Base-by-base conservation (phyloP, 1,139 yeast genomes). In the Maudiozyma humilis region DNA sequence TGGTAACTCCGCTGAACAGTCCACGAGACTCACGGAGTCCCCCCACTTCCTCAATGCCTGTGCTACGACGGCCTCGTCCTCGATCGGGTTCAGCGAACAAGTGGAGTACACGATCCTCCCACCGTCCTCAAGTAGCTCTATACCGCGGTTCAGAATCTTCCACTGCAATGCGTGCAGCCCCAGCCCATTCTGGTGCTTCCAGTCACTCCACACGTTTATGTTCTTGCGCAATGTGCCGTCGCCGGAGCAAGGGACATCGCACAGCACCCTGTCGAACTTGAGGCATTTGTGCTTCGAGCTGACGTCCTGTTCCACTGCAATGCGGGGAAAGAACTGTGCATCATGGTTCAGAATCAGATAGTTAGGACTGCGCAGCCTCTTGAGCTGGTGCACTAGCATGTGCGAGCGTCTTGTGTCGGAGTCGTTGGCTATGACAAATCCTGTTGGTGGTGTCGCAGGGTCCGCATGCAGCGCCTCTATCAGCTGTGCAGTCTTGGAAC, bases 181-280 rank as follows among this genome's bases (percentile, higher is more conserved):
- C 47, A 88, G 68, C 14, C 85, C 96, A 61, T 86, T 86, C 47
- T 94, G 95, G 36, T 83, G 76, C 36, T 79, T 76, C 86, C 96
- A 91, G 57, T 88, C 96, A 59, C 81, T 83, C 99, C 99, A 91
- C 27, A 91, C 95, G 60, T 85, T 86, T 55, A 88, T 76, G 61
- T 91, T 91, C 69, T 91, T 91, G 62, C 99, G 79, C 95, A 91
- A 86, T 40, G 99, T 93, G 47, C 94, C 99, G 65, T 91, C 99
- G 52, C 99, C 99, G 19, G 97, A 85, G 71, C 99, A 91, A 44
- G 99, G 99, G 20, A 91, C 99, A 66, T 91, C 99, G 71, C 97
- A 91, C 52, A 91, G 73, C 46, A 91, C 79, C 60, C 98, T 77
- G 67, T 91, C 98, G 63, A 86, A 91, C 64, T 82, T 84, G 51